Conservation (phyloP, 2,329 filamentous ascomycete genomes). For the Madurella fahalii region DNA sequence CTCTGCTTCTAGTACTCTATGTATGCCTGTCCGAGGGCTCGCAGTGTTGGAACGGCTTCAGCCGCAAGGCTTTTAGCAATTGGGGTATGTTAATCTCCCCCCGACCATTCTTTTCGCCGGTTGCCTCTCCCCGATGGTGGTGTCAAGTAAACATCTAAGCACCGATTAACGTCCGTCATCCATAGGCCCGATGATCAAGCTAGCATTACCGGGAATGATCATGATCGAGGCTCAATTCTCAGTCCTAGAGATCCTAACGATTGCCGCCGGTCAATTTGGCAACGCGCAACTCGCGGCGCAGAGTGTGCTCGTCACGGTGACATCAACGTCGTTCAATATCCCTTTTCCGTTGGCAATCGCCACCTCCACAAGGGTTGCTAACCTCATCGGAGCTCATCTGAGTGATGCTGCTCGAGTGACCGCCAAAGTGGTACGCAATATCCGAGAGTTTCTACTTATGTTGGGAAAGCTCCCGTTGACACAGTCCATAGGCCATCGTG, state of each 20-base stretch:
- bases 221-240: conserved; percentile 63
- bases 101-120: not conserved
- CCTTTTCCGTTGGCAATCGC: conserved; percentile 71
- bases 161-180: not conserved
- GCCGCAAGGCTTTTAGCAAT: conserved; percentile 36
- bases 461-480: not conserved
- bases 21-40: conserved; percentile 68
- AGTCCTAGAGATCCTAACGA: conserved; percentile 59
- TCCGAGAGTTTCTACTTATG: too few relatives aligned
- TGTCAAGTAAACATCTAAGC: too few relatives aligned
- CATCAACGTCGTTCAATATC: conserved; percentile 65
- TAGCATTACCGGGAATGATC: conserved; percentile 65
- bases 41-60: conserved; percentile 83
- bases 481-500: conserved; percentile 16
- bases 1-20: conserved; percentile 72
- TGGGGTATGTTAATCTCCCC: conserved; percentile 28
- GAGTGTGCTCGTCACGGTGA: conserved; percentile 61
- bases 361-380: conserved; percentile 66
- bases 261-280: conserved; percentile 62
- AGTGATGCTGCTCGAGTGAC: conserved; percentile 61
- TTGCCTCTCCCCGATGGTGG: not conserved
- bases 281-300: conserved; percentile 66
- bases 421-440: conserved; percentile 49
- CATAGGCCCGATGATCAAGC: conserved; percentile 63
- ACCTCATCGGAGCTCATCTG: conserved; percentile 66